Evolutionary conservation across 352 stramenopile genomes (phyloP).

Genomic region (Phytophthora constricta): DNA sequence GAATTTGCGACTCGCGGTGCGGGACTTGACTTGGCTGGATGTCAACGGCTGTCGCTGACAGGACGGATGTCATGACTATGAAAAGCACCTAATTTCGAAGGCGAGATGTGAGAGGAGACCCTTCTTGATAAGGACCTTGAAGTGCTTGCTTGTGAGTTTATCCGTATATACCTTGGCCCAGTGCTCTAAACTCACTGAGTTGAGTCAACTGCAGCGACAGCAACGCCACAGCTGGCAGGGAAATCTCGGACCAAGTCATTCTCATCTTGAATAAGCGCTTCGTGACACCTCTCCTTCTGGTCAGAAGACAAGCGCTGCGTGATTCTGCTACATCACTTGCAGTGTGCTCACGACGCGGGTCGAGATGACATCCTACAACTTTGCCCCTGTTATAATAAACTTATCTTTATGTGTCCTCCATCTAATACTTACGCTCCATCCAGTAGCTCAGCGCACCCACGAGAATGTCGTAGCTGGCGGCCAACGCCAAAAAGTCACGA

Average conservation of each 20-base stretch:
- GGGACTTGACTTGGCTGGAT: neutral
- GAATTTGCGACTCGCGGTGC: constrained; percentile 20
- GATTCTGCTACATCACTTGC: neutral
- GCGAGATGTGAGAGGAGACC: too few relatives aligned
- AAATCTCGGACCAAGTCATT: too few relatives aligned
- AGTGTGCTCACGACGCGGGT: neutral
- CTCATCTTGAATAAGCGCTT: too few relatives aligned
- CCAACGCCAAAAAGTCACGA: constrained; percentile 75
- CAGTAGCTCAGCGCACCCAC: constrained; percentile 72
- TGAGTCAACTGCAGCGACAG: too few relatives aligned
- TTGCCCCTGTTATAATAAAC: constrained; percentile 19
- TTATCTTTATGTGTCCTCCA: constrained; percentile 24
- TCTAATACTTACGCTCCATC: constrained; percentile 80
- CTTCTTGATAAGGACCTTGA: too few relatives aligned
- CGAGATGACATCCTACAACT: neutral
- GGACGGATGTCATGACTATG: neutral
- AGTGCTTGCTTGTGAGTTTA: too few relatives aligned
- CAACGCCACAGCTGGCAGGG: too few relatives aligned
- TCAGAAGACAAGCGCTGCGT: too few relatives aligned
- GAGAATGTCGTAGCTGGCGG: constrained; percentile 82
- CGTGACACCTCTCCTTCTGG: too few relatives aligned
- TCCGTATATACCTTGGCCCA: too few relatives aligned
- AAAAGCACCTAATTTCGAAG: neutral
- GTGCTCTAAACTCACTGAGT: too few relatives aligned
- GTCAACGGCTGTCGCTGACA: constrained; percentile 7